Conservation (phyloP, 306 rosid genomes). For the Lathyrus tuberosus region DNA sequence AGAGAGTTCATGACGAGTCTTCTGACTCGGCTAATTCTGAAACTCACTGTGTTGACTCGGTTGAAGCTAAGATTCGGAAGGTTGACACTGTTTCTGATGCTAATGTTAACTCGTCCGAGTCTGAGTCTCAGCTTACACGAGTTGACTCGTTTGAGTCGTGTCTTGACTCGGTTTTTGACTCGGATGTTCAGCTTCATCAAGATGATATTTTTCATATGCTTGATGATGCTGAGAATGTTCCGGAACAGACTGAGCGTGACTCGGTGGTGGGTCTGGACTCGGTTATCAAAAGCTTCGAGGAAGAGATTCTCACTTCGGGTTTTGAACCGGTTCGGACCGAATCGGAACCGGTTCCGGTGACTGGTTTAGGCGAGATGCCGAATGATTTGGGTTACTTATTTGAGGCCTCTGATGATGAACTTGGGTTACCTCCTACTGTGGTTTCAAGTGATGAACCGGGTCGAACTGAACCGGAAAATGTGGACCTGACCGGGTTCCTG, state of each 20-base stretch:
- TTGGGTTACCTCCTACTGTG: conserved; percentile 77
- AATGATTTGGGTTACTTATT: conserved; percentile 61
- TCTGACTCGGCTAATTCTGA: neutral
- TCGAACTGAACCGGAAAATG: conserved; percentile 15
- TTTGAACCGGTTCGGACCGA: conserved; percentile 8
- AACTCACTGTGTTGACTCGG: conserved; percentile 5
- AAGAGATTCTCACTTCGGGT: conserved; percentile 56
- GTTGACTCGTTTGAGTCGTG: conserved; percentile 30
- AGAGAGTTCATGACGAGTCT: conserved; percentile 45
- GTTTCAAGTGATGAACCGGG: conserved; percentile 6
- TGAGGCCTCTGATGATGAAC: conserved; percentile 88
- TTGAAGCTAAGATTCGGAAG: conserved; percentile 28
- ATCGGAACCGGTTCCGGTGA: neutral
- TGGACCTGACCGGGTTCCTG: conserved; percentile 35
- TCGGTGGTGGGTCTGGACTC: conserved; percentile 71
- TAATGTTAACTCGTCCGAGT: conserved; percentile 21
- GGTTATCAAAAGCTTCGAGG: conserved; percentile 79
- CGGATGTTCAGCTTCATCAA: conserved; percentile 46
- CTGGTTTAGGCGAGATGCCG: conserved; percentile 46
- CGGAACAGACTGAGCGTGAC: conserved; percentile 45
- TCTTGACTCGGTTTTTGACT: conserved; percentile 15
- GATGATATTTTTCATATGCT: conserved; percentile 60
- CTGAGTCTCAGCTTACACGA: conserved; percentile 26
- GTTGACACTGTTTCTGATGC: neutral
- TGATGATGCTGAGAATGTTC: conserved; percentile 53